phyloP scores from a whole-genome alignment of 176 grass and related monocot genomes.

The Cymbopogon citratus region DNA sequence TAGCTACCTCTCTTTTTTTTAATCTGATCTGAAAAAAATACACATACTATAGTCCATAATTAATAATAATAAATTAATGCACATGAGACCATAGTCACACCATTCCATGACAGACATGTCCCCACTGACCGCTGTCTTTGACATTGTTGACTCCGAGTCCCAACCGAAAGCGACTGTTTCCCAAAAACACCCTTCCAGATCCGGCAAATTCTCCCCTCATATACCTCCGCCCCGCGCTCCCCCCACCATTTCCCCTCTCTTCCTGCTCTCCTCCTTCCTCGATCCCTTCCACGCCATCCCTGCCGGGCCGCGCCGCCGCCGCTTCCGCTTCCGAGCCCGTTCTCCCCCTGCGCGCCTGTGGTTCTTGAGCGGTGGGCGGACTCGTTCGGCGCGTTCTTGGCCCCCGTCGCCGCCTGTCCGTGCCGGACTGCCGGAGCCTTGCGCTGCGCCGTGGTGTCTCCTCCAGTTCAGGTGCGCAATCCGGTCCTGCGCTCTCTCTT shows the following conservation, averaged over 20 bases:
- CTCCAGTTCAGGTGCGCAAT: neutral
- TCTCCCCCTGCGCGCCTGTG: neutral
- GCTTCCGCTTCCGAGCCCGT: neutral
- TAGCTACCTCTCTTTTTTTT: neutral
- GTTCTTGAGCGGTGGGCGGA: neutral
- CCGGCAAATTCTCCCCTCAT: neutral
- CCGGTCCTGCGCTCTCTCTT: neutral
- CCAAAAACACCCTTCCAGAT: neutral
- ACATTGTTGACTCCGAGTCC: slow-evolving; percentile 23
- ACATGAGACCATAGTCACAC: neutral
- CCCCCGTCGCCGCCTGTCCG: neutral
- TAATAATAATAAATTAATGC: neutral
- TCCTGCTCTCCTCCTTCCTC: neutral
- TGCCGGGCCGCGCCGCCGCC: neutral
- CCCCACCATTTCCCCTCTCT: neutral
- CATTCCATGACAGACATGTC: neutral
- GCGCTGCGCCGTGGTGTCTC: neutral
- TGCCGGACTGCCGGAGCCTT: neutral
- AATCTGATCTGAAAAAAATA: neutral
- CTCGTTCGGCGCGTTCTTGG: neutral
- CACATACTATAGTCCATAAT: neutral
- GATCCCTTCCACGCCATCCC: neutral
- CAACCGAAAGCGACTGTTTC: slow-evolving; percentile 27
- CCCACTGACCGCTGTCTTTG: slow-evolving; percentile 31
- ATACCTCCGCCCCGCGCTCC: neutral